A percentile compares a stretch with the other conserved stretches of the same genome.
Evolutionary conservation across 495 filamentous ascomycete genomes (phyloP).

Genomic region (Lepraria neglecta): DNA sequence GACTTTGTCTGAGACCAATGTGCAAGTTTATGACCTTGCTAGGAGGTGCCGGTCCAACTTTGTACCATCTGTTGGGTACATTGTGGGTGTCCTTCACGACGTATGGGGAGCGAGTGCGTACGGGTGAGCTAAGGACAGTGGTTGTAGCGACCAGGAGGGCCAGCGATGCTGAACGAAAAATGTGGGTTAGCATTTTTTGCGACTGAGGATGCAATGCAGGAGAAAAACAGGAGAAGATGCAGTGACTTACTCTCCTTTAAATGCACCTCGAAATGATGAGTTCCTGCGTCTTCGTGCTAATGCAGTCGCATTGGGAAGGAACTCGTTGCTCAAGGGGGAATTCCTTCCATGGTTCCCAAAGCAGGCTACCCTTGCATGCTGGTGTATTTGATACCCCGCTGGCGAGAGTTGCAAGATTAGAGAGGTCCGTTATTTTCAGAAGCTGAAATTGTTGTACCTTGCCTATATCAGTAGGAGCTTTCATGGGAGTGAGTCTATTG

Average conservation of each 20-base stretch:
- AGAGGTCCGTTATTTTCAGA: background rate
- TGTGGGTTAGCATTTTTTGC: conserved; percentile 13
- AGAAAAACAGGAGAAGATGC: background rate
- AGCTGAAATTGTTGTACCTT: background rate
- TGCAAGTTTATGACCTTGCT: conserved; percentile 34
- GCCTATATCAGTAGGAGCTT: conserved; percentile 4
- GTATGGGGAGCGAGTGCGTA: conserved; percentile 31
- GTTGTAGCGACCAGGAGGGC: conserved; percentile 6
- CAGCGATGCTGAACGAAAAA: conserved; percentile 14
- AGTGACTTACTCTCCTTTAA: conserved; percentile 9
- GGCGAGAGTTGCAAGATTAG: background rate
- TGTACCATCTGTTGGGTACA: conserved; percentile 44
- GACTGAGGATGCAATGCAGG: too few relatives aligned
- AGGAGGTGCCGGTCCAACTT: conserved; percentile 41
- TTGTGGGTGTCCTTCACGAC: conserved; percentile 48
- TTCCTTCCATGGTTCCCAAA: background rate
- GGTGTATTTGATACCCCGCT: background rate
- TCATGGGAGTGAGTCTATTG: background rate
- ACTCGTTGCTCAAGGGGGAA: too few relatives aligned
- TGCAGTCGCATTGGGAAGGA: background rate
- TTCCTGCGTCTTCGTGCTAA: background rate
- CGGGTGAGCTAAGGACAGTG: conserved; percentile 9
- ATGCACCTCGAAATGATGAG: background rate
- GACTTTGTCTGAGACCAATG: conserved; percentile 41
- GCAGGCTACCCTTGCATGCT: conserved; percentile 1